These are phyloP conservation scores for Hymenoscyphus infarciens DNA, from an alignment of 2,329 filamentous ascomycete species.

Conservation along the genomic window DNA sequence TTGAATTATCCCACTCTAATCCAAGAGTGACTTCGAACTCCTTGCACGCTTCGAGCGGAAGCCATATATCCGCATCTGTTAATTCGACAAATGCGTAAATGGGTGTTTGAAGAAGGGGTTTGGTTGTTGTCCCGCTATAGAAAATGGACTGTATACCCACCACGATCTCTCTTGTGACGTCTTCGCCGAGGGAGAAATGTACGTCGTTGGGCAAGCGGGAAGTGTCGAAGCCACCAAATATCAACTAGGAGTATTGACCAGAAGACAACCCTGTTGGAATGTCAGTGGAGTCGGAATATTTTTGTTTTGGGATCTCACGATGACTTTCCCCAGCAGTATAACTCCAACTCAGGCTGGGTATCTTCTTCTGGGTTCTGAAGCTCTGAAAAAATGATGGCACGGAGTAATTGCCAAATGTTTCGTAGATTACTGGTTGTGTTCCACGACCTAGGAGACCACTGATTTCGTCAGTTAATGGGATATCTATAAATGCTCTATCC, in stretches of 20 bases:
- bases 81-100: conserved; percentile 37
- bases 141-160: conserved; percentile 37
- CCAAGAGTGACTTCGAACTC: conserved; percentile 35
- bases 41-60: conserved; percentile 35
- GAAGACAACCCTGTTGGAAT: conserved; percentile 11
- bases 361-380: conserved; percentile 35
- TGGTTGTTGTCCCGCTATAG: conserved; percentile 13
- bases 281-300: neutral
- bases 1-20: conserved; percentile 35
- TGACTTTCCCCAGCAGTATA: conserved; percentile 42
- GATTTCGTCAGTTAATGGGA: conserved; percentile 17
- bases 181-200: conserved; percentile 38
- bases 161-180: conserved; percentile 39
- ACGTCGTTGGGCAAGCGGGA: conserved; percentile 39
- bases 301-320: conserved; percentile 25
- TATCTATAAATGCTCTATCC: neutral
- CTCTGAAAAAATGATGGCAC: conserved; percentile 36
- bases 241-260: conserved; percentile 39
- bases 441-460: conserved; percentile 39
- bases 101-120: conserved; percentile 19
- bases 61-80: conserved; percentile 38
- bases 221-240: conserved; percentile 40
- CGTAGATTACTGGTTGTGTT: conserved; percentile 39
- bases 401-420: conserved; percentile 35
- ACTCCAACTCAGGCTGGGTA: conserved; percentile 40